Evolutionary conservation across 2,329 filamentous ascomycete genomes (phyloP).

Genomic region (Alternaria conjuncta): DNA sequence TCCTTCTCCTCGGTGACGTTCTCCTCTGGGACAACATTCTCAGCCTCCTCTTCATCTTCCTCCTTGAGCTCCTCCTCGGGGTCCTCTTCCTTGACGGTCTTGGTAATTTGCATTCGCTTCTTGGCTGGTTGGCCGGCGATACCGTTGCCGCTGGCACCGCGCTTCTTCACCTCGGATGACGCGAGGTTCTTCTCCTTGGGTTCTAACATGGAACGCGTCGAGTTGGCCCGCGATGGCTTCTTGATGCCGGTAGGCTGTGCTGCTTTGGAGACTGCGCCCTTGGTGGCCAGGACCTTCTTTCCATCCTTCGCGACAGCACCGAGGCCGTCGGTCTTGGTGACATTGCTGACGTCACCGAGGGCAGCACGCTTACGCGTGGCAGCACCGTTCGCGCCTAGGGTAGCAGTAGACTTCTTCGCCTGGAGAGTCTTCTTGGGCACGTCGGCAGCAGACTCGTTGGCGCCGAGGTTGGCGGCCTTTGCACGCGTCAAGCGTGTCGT

Average conservation of each 20-base stretch:
- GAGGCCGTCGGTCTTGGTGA: constrained; percentile 72
- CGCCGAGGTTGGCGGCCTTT: constrained; percentile 75
- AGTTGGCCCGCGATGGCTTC: constrained; percentile 68
- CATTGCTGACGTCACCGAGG: constrained; percentile 94
- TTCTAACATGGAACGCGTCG: constrained; percentile 67
- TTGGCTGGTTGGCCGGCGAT: constrained; percentile 69
- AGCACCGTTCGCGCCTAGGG: constrained; percentile 48
- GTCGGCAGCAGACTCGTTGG: constrained; percentile 63
- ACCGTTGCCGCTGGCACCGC: constrained; percentile 74
- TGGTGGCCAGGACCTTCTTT: constrained; percentile 73
- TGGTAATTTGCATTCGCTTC: constrained; percentile 66
- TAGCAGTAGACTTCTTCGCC: constrained; percentile 53
- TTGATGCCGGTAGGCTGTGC: constrained; percentile 80
- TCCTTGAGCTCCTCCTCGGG: constrained; percentile 49
- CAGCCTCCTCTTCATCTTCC: constrained; percentile 56
- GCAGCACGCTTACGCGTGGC: constrained; percentile 77
- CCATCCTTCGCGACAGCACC: constrained; percentile 55
- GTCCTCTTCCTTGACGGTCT: constrained; percentile 63
- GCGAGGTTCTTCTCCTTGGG: constrained; percentile 73
- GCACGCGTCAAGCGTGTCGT: constrained; percentile 90
- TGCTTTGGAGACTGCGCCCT: constrained; percentile 77
- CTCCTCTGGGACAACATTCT: constrained; percentile 63
- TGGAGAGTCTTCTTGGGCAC: constrained; percentile 57
- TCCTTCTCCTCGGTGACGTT: constrained; percentile 59
- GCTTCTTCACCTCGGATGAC: constrained; percentile 73